phyloP scores from a whole-genome alignment of 129 eudicot genomes.

The Heracleum sosnowskyi region DNA sequence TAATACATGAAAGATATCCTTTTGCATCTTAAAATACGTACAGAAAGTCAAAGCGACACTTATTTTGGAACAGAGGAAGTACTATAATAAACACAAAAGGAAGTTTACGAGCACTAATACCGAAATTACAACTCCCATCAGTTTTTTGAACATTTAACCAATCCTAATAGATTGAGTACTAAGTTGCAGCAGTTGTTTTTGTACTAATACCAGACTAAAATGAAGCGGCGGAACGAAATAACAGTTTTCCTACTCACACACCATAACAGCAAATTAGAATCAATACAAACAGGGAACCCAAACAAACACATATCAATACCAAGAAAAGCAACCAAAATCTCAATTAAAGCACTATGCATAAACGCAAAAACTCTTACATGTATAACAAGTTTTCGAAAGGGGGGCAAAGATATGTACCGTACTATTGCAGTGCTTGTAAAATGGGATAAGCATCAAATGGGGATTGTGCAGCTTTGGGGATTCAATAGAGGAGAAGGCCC shows the following conservation, averaged over 20 bases:
- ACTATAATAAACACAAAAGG: too few relatives aligned
- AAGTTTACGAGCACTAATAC: too few relatives aligned
- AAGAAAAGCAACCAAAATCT: background rate
- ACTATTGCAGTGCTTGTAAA: background rate
- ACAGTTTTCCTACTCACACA: background rate
- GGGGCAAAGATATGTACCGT: background rate
- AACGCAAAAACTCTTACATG: too few relatives aligned
- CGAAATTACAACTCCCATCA: too few relatives aligned
- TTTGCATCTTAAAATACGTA: too few relatives aligned
- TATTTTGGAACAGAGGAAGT: too few relatives aligned
- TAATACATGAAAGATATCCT: too few relatives aligned
- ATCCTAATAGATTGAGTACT: background rate
- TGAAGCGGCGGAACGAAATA: background rate
- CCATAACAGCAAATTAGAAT: background rate
- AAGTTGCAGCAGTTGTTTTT: background rate
- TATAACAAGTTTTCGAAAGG: background rate
- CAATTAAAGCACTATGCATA: background rate
- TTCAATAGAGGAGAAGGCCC: background rate
- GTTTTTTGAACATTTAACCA: background rate
- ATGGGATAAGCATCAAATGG: background rate
- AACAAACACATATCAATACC: background rate
- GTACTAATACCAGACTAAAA: background rate
- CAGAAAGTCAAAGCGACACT: too few relatives aligned
- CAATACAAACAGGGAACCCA: background rate
- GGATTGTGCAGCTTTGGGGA: background rate